phyloP scores from a whole-genome alignment of 305 asterid genomes.

The Fraxinus albicans region DNA sequence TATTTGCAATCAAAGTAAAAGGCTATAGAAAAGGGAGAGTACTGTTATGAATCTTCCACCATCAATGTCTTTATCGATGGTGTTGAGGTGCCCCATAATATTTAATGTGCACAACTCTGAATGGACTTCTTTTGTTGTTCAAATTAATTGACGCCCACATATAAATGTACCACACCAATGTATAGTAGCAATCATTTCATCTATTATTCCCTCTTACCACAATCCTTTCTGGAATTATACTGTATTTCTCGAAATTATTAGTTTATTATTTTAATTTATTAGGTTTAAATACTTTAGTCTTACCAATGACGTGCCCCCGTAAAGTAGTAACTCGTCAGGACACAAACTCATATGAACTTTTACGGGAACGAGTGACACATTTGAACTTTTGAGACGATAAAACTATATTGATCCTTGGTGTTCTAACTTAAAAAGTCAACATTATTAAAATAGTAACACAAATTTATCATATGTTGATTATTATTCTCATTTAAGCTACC shows the following conservation, averaged over 20 bases:
- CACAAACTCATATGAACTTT: background rate
- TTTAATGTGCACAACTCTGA: background rate
- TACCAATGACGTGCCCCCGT: background rate
- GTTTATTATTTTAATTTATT: background rate
- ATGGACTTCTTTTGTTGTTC: constrained; percentile 3
- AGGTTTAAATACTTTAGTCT: background rate
- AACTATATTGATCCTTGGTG: too few species aligned
- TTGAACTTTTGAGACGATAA: background rate
- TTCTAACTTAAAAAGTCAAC: background rate
- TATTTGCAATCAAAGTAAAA: background rate
- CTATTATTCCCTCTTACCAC: background rate
- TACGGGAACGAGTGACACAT: background rate
- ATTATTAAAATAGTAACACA: too few species aligned
- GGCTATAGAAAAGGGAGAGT: background rate
- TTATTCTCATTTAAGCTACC: background rate
- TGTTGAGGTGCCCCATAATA: background rate
- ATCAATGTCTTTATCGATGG: constrained; percentile 23
- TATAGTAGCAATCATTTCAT: constrained; percentile 14
- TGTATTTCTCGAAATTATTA: background rate
- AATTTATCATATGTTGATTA: background rate
- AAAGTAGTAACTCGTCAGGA: background rate
- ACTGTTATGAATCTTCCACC: constrained; percentile 4
- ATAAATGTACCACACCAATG: constrained; percentile 8
- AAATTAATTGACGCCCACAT: constrained; percentile 13
- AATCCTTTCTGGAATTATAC: background rate